Percentiles rank a stretch among this genome's conserved stretches.
phyloP scores from a whole-genome alignment of 208 protist species.

The Entamoeba moshkovskii region DNA sequence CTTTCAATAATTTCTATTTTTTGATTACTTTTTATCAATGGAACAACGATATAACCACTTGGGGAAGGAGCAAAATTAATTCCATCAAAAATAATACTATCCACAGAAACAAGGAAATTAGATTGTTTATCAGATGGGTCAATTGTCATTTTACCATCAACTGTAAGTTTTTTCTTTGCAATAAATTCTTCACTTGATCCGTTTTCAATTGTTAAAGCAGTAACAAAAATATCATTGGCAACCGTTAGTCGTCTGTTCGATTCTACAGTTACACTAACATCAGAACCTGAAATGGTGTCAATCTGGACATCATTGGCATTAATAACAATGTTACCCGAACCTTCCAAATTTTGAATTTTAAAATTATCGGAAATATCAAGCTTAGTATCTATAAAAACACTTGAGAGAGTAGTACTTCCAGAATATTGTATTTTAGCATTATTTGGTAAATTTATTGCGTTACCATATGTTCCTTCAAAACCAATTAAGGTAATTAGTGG shows the following conservation, averaged over 20 bases:
- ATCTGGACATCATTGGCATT: background rate
- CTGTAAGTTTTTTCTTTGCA: background rate
- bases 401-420: background rate
- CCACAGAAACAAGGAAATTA: background rate
- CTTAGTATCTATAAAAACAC: background rate
- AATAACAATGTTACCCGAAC: background rate
- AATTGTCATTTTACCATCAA: background rate
- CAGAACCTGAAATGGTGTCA: background rate
- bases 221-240: background rate
- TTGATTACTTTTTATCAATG: too few species aligned
- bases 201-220: background rate
- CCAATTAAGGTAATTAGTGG: background rate
- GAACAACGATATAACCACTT: too few species aligned
- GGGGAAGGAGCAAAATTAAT: too few species aligned
- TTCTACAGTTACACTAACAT: background rate
- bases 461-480: background rate
- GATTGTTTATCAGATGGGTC: background rate
- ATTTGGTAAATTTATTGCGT: background rate
- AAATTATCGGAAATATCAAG: background rate
- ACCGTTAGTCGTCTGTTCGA: background rate
- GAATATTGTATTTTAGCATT: background rate
- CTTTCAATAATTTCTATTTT: too few species aligned
- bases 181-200: background rate
- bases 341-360: background rate
- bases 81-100: too few species aligned